phyloP scores from a whole-genome alignment of 805 yeast species.

The Brettanomyces anomalus region DNA sequence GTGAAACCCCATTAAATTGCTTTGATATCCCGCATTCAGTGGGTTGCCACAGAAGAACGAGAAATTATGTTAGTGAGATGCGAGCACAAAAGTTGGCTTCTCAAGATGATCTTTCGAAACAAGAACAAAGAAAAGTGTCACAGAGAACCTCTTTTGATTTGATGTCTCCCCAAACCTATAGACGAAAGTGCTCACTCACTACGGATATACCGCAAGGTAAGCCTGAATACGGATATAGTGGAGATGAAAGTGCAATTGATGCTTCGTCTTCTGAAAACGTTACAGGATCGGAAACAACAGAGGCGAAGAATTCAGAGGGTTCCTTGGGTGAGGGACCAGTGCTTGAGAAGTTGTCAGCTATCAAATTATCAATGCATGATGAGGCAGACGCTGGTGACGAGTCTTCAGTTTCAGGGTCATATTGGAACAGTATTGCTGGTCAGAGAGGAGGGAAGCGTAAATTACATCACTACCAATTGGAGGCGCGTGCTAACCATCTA shows the following conservation, averaged over 20 bases:
- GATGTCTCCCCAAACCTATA: conserved; percentile 17
- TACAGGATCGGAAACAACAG: neutral
- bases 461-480: neutral
- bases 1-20: conserved; percentile 4
- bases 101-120: neutral
- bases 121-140: conserved; percentile 10
- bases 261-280: neutral
- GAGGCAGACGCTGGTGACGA: conserved; percentile 1
- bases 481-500: neutral
- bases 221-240: neutral
- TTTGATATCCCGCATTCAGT: neutral
- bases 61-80: conserved; percentile 1
- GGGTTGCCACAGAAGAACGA: neutral
- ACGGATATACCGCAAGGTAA: neutral
- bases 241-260: neutral
- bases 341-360: neutral
- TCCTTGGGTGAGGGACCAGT: neutral
- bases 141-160: conserved; percentile 13
- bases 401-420: conserved; percentile 1
- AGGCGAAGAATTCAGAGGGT: neutral
- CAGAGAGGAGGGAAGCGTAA: conserved; percentile 1
- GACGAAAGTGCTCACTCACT: conserved; percentile 11
- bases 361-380: neutral
- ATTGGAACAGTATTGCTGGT: conserved; percentile 2
- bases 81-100: conserved; percentile 1